Evolutionary conservation across 2,329 filamentous ascomycete genomes (phyloP).

Genomic region (Paraconiothyrium sp.): DNA sequence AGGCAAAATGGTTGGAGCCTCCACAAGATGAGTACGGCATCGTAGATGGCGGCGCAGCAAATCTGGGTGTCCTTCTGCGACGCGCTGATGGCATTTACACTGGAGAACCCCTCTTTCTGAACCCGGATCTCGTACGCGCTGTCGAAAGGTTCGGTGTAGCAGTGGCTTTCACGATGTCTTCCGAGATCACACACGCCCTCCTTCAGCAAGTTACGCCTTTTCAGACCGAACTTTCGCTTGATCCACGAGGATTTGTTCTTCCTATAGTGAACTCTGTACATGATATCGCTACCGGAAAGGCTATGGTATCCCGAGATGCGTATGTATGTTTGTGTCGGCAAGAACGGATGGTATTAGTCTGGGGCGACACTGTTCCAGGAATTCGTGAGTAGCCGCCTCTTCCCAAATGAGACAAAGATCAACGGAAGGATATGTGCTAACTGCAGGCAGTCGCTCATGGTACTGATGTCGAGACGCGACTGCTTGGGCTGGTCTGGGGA

Average conservation of each 20-base stretch:
- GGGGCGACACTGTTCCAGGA: constrained; percentile 80
- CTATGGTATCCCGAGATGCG: constrained; percentile 72
- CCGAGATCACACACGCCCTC: constrained; percentile 57
- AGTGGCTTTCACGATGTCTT: constrained; percentile 61
- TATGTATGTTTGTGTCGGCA: constrained; percentile 81
- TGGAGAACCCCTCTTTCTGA: constrained; percentile 53
- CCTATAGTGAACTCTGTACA: constrained; percentile 58
- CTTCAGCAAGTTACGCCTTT: constrained; percentile 51
- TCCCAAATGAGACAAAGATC: neutral
- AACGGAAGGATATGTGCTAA: neutral
- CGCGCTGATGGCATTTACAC: constrained; percentile 75
- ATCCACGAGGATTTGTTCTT: constrained; percentile 53
- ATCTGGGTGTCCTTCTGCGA: constrained; percentile 71
- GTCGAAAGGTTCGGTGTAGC: constrained; percentile 56
- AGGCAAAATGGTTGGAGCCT: constrained; percentile 40
- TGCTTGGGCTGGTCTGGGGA: constrained; percentile 52
- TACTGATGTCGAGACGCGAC: constrained; percentile 75
- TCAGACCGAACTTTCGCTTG: constrained; percentile 54
- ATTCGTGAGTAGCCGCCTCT: constrained; percentile 50
- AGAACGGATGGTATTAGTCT: constrained; percentile 76
- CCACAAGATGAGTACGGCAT: constrained; percentile 39
- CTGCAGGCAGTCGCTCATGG: constrained; percentile 63
- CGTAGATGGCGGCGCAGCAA: constrained; percentile 30
- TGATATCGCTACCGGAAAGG: constrained; percentile 47
- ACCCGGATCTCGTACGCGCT: constrained; percentile 52